These are phyloP conservation scores for Lenwebbia sp. DNA, from an alignment of 345 rosid genomes.

Conservation along the genomic window DNA sequence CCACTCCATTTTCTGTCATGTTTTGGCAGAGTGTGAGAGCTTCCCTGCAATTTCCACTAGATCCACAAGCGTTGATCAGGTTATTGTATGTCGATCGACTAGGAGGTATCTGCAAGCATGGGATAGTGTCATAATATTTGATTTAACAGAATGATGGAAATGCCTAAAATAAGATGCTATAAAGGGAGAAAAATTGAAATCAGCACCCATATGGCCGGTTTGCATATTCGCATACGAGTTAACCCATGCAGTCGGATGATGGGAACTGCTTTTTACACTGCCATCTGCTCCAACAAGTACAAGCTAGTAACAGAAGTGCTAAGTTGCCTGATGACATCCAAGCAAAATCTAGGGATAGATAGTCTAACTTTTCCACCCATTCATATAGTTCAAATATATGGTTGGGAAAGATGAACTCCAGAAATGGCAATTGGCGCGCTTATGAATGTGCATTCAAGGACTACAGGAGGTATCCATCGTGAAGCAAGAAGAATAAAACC, in stretches of 20 bases:
- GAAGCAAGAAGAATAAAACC: neutral
- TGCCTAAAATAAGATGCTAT: neutral
- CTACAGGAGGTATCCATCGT: neutral
- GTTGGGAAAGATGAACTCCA: neutral
- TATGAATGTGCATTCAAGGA: neutral
- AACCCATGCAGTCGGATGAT: neutral
- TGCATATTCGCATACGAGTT: neutral
- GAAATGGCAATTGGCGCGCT: neutral
- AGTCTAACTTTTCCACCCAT: neutral
- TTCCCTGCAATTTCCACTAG: conserved; percentile 95
- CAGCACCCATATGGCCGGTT: neutral
- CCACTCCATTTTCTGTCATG: conserved; percentile 95
- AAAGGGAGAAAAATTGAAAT: neutral
- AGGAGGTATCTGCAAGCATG: conserved; percentile 68
- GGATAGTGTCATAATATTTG: neutral
- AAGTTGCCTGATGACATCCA: neutral
- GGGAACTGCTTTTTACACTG: neutral
- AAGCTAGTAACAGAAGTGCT: neutral
- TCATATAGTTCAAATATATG: neutral
- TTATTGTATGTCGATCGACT: conserved; percentile 80
- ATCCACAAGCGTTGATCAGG: conserved; percentile 91
- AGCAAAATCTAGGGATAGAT: neutral
- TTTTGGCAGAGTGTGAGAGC: conserved; percentile 75
- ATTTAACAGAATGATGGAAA: neutral
- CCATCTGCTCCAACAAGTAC: neutral